Conservation (phyloP, 257 asterid species). For the Fraxinus quadrangulata region DNA sequence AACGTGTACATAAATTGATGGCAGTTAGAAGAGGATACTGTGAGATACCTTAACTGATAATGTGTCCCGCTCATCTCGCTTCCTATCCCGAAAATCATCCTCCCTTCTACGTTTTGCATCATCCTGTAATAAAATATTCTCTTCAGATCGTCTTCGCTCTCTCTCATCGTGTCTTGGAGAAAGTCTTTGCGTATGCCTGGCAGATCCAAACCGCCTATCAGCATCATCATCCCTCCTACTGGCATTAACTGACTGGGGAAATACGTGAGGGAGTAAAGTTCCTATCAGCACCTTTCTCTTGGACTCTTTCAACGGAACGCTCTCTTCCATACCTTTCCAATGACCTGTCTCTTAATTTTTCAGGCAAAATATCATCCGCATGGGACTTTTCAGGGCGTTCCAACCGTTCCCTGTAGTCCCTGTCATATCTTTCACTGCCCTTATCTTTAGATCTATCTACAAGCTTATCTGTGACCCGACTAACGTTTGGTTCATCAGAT, state of each 20-base stretch:
- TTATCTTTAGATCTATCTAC: constrained; percentile 79
- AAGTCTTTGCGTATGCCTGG: constrained; percentile 79
- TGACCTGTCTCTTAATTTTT: constrained; percentile 81
- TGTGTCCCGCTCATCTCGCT: constrained; percentile 86
- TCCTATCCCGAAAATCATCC: constrained; percentile 86
- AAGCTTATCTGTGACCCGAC: constrained; percentile 56
- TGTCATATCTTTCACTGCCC: constrained; percentile 74
- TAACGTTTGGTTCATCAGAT: constrained; percentile 59
- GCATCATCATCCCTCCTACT: constrained; percentile 85
- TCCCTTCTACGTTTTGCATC: constrained; percentile 89
- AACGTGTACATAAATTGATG: background rate
- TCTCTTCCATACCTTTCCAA: constrained; percentile 84
- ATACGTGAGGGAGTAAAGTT: constrained; percentile 76
- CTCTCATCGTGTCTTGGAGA: constrained; percentile 95
- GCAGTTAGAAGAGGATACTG: background rate
- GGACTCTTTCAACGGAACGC: constrained; percentile 79
- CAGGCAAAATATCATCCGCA: constrained; percentile 68
- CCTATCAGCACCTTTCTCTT: constrained; percentile 77
- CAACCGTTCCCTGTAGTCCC: constrained; percentile 71
- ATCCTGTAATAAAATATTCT: constrained; percentile 70
- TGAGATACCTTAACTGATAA: constrained; percentile 61
- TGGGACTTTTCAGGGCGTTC: constrained; percentile 81
- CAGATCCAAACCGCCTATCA: constrained; percentile 81
- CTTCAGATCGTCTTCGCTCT: constrained; percentile 92
- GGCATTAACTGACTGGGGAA: constrained; percentile 73